phyloP scores from a whole-genome alignment of 371 early-diverging fungal genomes.

The Mortierella sp. region DNA sequence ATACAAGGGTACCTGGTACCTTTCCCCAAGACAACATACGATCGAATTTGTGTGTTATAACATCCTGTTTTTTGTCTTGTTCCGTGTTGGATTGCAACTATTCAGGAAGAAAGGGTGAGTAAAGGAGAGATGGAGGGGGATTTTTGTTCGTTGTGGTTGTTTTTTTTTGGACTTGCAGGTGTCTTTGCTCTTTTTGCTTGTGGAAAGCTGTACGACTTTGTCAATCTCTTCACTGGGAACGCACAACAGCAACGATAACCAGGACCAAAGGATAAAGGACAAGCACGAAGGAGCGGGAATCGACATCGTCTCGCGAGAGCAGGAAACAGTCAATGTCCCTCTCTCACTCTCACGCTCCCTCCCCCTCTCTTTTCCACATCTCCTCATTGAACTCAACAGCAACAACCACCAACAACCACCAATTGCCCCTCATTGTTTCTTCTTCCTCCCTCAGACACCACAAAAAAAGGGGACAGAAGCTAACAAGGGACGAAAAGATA shows the following conservation, averaged over 20 bases:
- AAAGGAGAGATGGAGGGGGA: background rate
- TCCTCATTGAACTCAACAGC: background rate
- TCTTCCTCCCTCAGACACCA: too few relatives aligned
- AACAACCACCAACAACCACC: too few relatives aligned
- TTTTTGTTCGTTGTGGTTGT: background rate
- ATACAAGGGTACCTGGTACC: slow-evolving; percentile 58
- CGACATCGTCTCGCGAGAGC: background rate
- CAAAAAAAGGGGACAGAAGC: background rate
- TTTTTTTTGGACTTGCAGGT: too few relatives aligned
- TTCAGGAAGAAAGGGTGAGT: slow-evolving; percentile 50
- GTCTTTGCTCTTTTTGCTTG: too few relatives aligned
- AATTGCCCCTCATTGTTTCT: background rate
- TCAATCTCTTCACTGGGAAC: background rate
- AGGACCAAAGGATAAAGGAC: background rate
- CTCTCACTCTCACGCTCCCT: background rate
- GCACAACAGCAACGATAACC: background rate
- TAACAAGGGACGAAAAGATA: background rate
- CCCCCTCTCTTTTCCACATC: background rate
- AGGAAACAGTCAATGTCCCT: background rate
- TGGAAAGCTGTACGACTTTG: too few relatives aligned
- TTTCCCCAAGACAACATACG: slow-evolving; percentile 54
- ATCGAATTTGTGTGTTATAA: slow-evolving; percentile 58
- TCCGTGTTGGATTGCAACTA: slow-evolving; percentile 32
- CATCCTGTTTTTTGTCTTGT: slow-evolving; percentile 48
- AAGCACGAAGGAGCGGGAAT: background rate